phyloP scores from a whole-genome alignment of 2,329 filamentous ascomycete genomes.

The Talaromyces sp. region DNA sequence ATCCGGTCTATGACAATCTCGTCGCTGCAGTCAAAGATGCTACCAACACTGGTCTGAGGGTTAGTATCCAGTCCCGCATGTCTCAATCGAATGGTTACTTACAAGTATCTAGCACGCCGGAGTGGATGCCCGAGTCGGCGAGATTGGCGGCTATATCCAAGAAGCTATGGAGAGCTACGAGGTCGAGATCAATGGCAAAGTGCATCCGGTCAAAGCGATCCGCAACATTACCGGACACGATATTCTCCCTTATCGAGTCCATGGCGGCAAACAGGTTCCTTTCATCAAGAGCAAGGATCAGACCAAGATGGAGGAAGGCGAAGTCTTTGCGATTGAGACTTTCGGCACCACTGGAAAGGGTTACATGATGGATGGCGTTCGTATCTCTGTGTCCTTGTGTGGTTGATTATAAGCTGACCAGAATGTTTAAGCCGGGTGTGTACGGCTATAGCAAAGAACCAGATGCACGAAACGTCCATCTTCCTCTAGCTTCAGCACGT shows the following conservation, averaged over 20 bases:
- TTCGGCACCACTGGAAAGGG: constrained; percentile 58
- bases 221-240: constrained; percentile 57
- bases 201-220: constrained; percentile 56
- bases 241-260: constrained; percentile 55
- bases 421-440: constrained; percentile 44
- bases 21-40: constrained; percentile 71
- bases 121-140: constrained; percentile 54
- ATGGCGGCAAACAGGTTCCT: constrained; percentile 57
- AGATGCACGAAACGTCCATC: constrained; percentile 36
- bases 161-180: constrained; percentile 64
- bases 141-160: constrained; percentile 59
- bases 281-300: constrained; percentile 53
- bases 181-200: constrained; percentile 54
- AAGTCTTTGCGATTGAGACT: constrained; percentile 60
- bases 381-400: constrained; percentile 18
- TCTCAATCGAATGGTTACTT: constrained; percentile 16
- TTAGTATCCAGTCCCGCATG: constrained; percentile 22
- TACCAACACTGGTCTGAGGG: constrained; percentile 61
- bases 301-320: constrained; percentile 59
- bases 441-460: constrained; percentile 54
- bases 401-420: constrained; percentile 19
- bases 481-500: constrained; percentile 56
- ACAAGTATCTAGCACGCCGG: constrained; percentile 47
- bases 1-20: constrained; percentile 71
- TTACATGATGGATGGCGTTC: constrained; percentile 49